phyloP scores from a whole-genome alignment of 371 early-diverging fungal genomes.

The Umbelopsis sp. region DNA sequence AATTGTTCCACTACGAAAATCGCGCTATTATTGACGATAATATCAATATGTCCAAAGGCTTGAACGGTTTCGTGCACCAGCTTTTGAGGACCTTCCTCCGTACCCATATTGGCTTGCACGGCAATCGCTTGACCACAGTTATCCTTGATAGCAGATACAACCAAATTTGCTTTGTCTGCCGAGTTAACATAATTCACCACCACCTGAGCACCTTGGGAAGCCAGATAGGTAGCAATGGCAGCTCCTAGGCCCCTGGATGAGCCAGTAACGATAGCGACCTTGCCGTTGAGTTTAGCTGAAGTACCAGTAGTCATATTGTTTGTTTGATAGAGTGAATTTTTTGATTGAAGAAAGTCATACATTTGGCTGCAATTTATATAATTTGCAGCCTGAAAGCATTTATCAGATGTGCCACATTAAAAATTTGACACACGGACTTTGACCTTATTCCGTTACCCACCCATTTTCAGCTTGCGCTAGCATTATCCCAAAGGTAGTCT shows the following conservation, averaged over 20 bases:
- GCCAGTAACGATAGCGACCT: slow-evolving; percentile 6
- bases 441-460: too few relatives aligned
- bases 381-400: too few relatives aligned
- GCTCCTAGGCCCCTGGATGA: not conserved
- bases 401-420: too few relatives aligned
- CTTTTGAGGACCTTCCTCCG: not conserved
- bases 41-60: not conserved
- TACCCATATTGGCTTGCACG: not conserved
- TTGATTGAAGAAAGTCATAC: too few relatives aligned
- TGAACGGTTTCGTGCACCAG: not conserved
- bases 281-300: not conserved
- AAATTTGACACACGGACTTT: too few relatives aligned
- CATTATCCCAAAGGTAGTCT: too few relatives aligned
- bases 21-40: not conserved
- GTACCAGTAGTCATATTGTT: not conserved
- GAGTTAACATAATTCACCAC: not conserved
- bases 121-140: not conserved
- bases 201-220: not conserved
- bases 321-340: too few relatives aligned
- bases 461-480: too few relatives aligned
- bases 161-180: not conserved
- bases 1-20: not conserved
- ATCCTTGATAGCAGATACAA: not conserved
- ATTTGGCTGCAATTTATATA: too few relatives aligned
- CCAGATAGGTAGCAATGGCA: not conserved